Base-by-base conservation (phyloP, 2,329 filamentous ascomycete species). In the Venturia pyrina region DNA sequence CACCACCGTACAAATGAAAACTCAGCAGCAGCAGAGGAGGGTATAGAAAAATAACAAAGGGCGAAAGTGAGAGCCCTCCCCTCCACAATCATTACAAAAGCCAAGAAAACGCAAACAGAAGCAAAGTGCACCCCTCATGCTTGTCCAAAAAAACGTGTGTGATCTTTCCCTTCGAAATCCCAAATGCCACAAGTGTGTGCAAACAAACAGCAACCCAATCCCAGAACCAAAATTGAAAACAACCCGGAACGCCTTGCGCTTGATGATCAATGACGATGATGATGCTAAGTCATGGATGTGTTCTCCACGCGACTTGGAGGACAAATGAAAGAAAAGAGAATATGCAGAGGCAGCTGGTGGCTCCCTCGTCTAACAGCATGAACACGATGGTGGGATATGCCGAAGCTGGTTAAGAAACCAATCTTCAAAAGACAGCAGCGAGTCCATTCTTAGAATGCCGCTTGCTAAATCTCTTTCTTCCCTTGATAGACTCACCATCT, bases 401-500 rank as follows among this genome's bases (percentile, higher is more conserved):
- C 21, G 21, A 19, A 21, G 46, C 19, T 24, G 46, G n/a, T 59
- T 13, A 13, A 21, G 28, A 21, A 10, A 11, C 8, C 19, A 10
- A 34, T 10, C 15, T n/a, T 59, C 53, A 66, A 41, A 66, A 66
- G 5, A 66, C 65, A 44, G 65, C 65, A 15, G 65, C 65, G 19
- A 66, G 65, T 21, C 65, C 65, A 75, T 91, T 96, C 78, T 96
- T 96, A 19, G 90, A 96, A 78, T 96, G 91, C 70, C 93, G 84
- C 78, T 95, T 95, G 78, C 92, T 96, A 77, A 97, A 98, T 62
- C 85, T 77, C 73, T 86, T 87, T 70, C 82, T 80, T 62, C 82
- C 82, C 73, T 85, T 86, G 19, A 82, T 71, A n/a, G 81, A 83
- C 63, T 84, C 82, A 61, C 77, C 75, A 69, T 84, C 82, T 17